These are phyloP conservation scores for Aspergillus brasiliensis DNA, from an alignment of 2,329 filamentous ascomycete genomes.

Conservation along the genomic window DNA sequence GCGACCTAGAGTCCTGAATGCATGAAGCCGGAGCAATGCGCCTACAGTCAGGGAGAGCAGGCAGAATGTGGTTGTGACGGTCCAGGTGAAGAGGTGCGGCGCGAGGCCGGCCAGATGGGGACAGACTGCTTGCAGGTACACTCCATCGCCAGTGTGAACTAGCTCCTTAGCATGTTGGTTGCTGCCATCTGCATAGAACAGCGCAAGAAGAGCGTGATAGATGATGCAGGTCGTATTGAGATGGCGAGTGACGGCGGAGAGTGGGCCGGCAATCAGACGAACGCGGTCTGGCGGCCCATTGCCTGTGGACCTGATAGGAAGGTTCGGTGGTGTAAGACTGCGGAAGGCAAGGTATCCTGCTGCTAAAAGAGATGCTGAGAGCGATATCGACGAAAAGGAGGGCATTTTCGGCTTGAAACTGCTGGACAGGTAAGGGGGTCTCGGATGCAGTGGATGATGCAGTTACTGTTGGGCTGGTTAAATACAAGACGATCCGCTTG, in stretches of 20 bases:
- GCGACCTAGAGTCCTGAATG: slow-evolving; percentile 51
- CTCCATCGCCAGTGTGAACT: neutral
- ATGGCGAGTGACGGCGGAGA: slow-evolving; percentile 9
- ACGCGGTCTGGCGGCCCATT: slow-evolving; percentile 20
- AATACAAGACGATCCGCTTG: too few species aligned
- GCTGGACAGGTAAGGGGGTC: neutral
- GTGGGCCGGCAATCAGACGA: slow-evolving; percentile 1
- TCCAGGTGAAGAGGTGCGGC: slow-evolving; percentile 30
- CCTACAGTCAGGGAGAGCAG: slow-evolving; percentile 26
- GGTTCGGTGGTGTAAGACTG: slow-evolving; percentile 28
- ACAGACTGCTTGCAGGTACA: slow-evolving; percentile 19
- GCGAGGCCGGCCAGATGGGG: slow-evolving; percentile 20
- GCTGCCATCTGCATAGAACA: slow-evolving; percentile 6
- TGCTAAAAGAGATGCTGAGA: slow-evolving; percentile 19
- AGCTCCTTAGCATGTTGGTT: neutral
- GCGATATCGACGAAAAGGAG: slow-evolving; percentile 6
- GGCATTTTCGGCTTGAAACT: slow-evolving; percentile 12
- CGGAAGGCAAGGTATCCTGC: slow-evolving; percentile 20
- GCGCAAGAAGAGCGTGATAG: slow-evolving; percentile 26
- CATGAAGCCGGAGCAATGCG: slow-evolving; percentile 35
- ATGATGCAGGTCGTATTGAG: slow-evolving; percentile 6
- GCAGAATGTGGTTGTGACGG: slow-evolving; percentile 10
- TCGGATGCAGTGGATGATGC: too few species aligned
- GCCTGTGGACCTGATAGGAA: slow-evolving; percentile 14
- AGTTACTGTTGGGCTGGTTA: too few species aligned